phyloP scores from a whole-genome alignment of 768 basidiomycete genomes.

The Leucocoprinus leucothites region DNA sequence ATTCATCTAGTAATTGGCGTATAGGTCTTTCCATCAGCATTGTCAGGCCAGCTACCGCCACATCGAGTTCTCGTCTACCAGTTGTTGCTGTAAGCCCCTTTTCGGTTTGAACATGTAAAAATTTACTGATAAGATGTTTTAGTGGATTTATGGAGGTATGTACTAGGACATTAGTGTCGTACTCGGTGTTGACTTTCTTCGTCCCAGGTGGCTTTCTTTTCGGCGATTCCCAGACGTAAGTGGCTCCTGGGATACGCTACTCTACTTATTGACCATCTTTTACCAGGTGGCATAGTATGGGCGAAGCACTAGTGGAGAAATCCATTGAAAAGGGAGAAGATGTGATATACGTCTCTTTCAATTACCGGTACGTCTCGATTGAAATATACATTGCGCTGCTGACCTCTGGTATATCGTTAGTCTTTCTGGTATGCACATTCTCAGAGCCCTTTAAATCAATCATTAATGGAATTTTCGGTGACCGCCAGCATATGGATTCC shows the following conservation, averaged over 20 bases:
- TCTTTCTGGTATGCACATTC: neutral
- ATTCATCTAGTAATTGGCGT: no score
- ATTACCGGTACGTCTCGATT: slow-evolving; percentile 25
- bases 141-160: slow-evolving; percentile 34
- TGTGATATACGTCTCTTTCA: slow-evolving; percentile 35
- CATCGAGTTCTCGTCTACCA: slow-evolving; percentile 40
- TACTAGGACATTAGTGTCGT: no score
- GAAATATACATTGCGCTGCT: neutral
- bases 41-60: slow-evolving; percentile 36
- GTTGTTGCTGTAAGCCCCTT: slow-evolving; percentile 44
- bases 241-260: slow-evolving; percentile 9
- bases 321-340: slow-evolving; percentile 28
- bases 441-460: neutral
- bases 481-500: slow-evolving; percentile 41
- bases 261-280: slow-evolving; percentile 19
- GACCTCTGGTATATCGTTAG: slow-evolving; percentile 22
- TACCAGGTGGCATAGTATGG: slow-evolving; percentile 13
- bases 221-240: slow-evolving; percentile 22
- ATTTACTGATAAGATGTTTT: slow-evolving; percentile 1
- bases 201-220: slow-evolving; percentile 28
- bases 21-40: slow-evolving; percentile 53
- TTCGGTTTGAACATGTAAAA: slow-evolving; percentile 17
- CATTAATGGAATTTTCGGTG: slow-evolving; percentile 24
- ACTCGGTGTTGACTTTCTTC: no score
- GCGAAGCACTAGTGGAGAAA: neutral